These are phyloP conservation scores for Boletellus emodensis DNA, from an alignment of 768 basidiomycete species.

Conservation along the genomic window DNA sequence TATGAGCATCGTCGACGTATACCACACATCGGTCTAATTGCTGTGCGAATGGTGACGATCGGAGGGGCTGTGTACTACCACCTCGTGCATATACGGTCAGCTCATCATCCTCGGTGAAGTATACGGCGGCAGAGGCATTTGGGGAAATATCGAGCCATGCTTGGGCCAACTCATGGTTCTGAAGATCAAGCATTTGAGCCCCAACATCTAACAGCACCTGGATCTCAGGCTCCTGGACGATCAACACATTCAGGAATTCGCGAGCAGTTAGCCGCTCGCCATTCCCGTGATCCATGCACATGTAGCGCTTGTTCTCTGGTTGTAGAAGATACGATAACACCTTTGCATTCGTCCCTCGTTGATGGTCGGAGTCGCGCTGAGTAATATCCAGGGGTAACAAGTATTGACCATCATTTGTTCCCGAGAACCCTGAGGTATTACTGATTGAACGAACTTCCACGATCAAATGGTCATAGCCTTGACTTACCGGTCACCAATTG, in stretches of 20 bases:
- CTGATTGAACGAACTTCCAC: neutral
- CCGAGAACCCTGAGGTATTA: neutral
- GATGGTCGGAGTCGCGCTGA: neutral
- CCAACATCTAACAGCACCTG: neutral
- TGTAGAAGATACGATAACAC: neutral
- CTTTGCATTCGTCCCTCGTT: neutral
- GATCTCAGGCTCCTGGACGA: neutral
- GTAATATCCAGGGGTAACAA: neutral
- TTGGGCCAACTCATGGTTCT: neutral
- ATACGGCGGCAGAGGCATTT: neutral
- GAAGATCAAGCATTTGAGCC: neutral
- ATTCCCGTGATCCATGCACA: neutral
- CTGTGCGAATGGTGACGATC: neutral
- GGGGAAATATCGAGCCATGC: neutral
- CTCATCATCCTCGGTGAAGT: neutral
- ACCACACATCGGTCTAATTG: slow-evolving; percentile 28
- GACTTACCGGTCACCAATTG: neutral
- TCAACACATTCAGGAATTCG: neutral
- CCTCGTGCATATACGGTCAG: neutral
- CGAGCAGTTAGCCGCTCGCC: neutral
- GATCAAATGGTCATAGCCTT: neutral
- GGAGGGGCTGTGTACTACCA: neutral
- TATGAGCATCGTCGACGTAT: slow-evolving; percentile 35
- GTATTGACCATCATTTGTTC: neutral
- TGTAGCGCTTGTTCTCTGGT: neutral